Conservation (phyloP, 306 rosid genomes). For the Dicorynia guianensis region DNA sequence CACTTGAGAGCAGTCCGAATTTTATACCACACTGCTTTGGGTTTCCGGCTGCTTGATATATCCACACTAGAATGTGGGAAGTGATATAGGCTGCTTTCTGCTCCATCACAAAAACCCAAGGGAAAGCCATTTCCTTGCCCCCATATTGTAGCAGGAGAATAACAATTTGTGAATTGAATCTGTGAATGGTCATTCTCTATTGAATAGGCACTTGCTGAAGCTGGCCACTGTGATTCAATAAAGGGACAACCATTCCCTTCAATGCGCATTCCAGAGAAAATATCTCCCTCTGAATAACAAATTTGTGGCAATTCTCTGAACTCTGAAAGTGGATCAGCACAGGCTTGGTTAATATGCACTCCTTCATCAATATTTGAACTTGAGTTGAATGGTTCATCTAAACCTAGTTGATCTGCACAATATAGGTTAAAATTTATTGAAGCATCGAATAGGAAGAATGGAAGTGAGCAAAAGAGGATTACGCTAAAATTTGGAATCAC, state of each 20-base stretch:
- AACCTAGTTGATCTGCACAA: constrained; percentile 47
- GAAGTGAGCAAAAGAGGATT: background rate
- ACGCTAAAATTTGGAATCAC: background rate
- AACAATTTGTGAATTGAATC: constrained; percentile 28
- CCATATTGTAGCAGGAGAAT: constrained; percentile 34
- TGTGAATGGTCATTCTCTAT: constrained; percentile 33
- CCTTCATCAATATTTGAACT: constrained; percentile 38
- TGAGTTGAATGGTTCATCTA: constrained; percentile 29
- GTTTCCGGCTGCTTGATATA: constrained; percentile 45
- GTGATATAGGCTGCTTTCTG: constrained; percentile 31
- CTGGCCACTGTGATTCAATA: constrained; percentile 29
- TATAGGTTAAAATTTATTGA: background rate
- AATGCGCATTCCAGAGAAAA: constrained; percentile 2
- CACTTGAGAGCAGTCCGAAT: constrained; percentile 51
- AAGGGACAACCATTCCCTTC: constrained; percentile 37
- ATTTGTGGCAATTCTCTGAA: constrained; percentile 23
- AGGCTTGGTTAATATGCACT: constrained; percentile 36
- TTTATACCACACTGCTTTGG: constrained; percentile 62
- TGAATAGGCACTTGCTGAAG: constrained; percentile 29
- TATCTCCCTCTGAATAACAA: constrained; percentile 39
- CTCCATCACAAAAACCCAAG: constrained; percentile 33
- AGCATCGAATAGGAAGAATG: constrained; percentile 4
- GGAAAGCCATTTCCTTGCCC: constrained; percentile 30
- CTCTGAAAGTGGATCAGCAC: constrained; percentile 23
- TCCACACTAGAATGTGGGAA: background rate